Evolutionary conservation across 1,139 yeast genomes (phyloP).

Genomic region (Magnusiomyces suaveolens): DNA sequence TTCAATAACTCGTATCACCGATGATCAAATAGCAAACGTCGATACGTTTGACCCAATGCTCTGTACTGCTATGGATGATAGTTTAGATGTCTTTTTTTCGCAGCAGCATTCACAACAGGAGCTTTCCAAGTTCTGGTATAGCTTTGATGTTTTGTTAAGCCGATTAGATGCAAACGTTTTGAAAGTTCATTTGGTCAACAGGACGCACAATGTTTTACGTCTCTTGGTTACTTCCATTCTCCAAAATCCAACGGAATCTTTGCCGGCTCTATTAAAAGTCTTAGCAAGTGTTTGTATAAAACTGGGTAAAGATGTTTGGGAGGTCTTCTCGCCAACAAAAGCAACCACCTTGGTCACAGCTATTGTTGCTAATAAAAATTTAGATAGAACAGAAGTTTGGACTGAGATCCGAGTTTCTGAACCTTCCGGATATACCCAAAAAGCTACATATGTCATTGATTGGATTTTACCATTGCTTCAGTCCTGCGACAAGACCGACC

Average conservation of each 20-base stretch:
- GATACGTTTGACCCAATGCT: conserved; percentile 17
- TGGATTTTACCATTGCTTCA: conserved; percentile 14
- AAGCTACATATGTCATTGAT: conserved; percentile 10
- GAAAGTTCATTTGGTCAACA: conserved; percentile 11
- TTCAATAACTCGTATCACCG: conserved; percentile 12
- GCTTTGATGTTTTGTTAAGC: conserved; percentile 9
- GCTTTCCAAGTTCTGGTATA: conserved; percentile 9
- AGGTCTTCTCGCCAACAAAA: conserved; percentile 10
- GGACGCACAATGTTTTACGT: conserved; percentile 10
- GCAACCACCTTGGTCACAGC: conserved; percentile 10
- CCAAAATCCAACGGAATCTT: conserved; percentile 7
- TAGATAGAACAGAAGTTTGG: conserved; percentile 8
- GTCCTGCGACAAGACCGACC: conserved; percentile 13
- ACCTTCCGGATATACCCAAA: conserved; percentile 1
- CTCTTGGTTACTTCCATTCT: conserved; percentile 7
- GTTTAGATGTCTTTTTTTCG: conserved; percentile 10
- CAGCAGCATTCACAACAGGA: conserved; percentile 4
- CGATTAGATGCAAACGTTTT: conserved; percentile 10
- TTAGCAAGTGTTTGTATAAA: conserved; percentile 8
- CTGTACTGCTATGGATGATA: conserved; percentile 14
- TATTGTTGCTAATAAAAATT: conserved; percentile 9
- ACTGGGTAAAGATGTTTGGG: conserved; percentile 11
- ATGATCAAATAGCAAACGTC: conserved; percentile 8
- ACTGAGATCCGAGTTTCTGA: not conserved
- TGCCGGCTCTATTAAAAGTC: conserved; percentile 9